These are phyloP conservation scores for Pichia gijzeniarum DNA, from an alignment of 805 yeast genomes.

Conservation along the genomic window DNA sequence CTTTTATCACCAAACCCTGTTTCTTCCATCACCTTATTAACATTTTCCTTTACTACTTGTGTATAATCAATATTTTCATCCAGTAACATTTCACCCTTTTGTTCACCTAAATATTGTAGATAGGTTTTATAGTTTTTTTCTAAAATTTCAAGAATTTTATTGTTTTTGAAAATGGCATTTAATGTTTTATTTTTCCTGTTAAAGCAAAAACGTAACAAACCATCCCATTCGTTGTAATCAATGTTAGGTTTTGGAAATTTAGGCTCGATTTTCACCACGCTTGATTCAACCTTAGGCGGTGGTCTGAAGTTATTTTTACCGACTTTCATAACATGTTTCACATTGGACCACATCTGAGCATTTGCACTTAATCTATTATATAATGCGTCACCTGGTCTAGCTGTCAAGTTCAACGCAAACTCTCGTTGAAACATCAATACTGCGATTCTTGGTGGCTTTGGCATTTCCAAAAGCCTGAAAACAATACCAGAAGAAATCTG, in stretches of 20 bases:
- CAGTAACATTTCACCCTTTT: constrained; percentile 42
- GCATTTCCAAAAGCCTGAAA: constrained; percentile 83
- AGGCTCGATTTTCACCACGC: constrained; percentile 89
- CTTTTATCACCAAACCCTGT: constrained; percentile 82
- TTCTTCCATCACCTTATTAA: constrained; percentile 65
- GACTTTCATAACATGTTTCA: constrained; percentile 96
- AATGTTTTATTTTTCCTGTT: constrained; percentile 91
- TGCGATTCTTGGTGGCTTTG: constrained; percentile 90
- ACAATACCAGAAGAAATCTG: constrained; percentile 96
- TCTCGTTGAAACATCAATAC: constrained; percentile 97
- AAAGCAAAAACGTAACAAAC: constrained; percentile 82
- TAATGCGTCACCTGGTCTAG: constrained; percentile 92
- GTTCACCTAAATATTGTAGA: constrained; percentile 43
- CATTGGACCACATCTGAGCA: constrained; percentile 99
- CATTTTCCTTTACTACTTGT: constrained; percentile 56
- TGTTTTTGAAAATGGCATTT: constrained; percentile 85
- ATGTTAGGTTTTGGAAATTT: constrained; percentile 91
- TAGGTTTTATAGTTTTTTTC: constrained; percentile 84
- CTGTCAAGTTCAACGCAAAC: constrained; percentile 86
- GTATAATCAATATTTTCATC: constrained; percentile 36
- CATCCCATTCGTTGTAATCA: constrained; percentile 96
- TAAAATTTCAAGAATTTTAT: constrained; percentile 69
- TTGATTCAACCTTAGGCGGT: constrained; percentile 97
- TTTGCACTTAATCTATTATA: constrained; percentile 93
- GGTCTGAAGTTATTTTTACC: constrained; percentile 96